Base-by-base conservation (phyloP, 2,329 filamentous ascomycete genomes). In the Aureobasidium sp. region DNA sequence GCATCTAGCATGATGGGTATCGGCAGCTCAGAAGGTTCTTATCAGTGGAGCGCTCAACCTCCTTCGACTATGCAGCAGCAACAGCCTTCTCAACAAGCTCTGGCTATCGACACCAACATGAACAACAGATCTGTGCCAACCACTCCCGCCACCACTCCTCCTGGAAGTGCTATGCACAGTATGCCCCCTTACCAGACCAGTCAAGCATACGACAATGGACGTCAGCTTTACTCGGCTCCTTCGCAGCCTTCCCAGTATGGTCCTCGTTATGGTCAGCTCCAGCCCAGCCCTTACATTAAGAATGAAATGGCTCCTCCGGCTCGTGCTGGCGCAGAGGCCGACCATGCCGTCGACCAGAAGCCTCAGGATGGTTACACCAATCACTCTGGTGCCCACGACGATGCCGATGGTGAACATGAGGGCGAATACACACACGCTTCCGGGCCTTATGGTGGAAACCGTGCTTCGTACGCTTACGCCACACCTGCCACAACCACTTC, bases 271-370 rank as follows among this genome's bases (percentile, higher is more conserved):
- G 78, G 77, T 22, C 78, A 79, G 63, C 71, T 83, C 64, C 78
- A 80, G 61, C 71, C 82, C 51, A 81, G 78, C 69, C 76, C 82
- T 8, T 94, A 93, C 68, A 82, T 90, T 64, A 95, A 95, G 79
- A 89, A 81, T 64, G 91, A 96, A 68, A 96, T 96, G 90, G 90
- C 88, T 0, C 91, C 91, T 22, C 90, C 91, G 12, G 84, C 89
- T 52, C 79, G 83, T 48, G 77, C 83, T 41, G 82, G 84, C 56
- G 76, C 81, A 3, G 82, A 87, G 62, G 74, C 76, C 31, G 87
- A 91, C 65, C 81, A 85, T 61, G 77, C 83, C 49, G 85, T 89
- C 64, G 79, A 85, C 29, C 71, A 82, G 22, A 93, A 93, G 73
- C 82, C 73, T 51, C 69, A 75, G n/a, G 77, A 88, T 64, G 82